Base-by-base conservation (phyloP, 257 asterid species). In the Euphrasia confusa region DNA sequence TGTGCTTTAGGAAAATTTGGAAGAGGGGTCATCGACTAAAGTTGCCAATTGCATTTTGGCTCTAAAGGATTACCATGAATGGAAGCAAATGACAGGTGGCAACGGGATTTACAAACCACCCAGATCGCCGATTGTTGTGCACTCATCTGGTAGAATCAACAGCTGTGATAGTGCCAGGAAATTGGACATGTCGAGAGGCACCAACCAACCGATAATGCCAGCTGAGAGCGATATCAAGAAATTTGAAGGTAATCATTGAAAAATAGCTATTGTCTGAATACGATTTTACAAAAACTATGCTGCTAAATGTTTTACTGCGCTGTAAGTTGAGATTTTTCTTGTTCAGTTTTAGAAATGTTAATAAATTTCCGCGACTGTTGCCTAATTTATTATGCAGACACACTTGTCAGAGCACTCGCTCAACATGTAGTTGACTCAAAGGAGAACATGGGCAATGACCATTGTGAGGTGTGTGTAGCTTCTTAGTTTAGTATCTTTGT, bases 11-110 rank as follows among this genome's bases (percentile, higher is more conserved):
- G 99, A 86, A 45, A 72, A 77, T 69, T 64, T 81, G 66, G 83
- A 83, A 54, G 86, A 78, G 63, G 96, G 95, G 17, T 83, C 95
- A 5, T 78, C 95, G 17, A 53, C 81, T 1, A 89, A 89, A 82
- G 96, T 92, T 58, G 97, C 83, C 8, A 97, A 92, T 56, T 92
- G 97, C 82, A 78, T 92, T 69, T 77, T 92, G 76, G 95, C 82
- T 21, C 84, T 92, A 11, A 92, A 92, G 81, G 92, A 80, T 71
- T 86, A 83, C 70, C 86, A 89, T 61, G 99, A 92, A 62, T 86
- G 99, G 99, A 89, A 81, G 80, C 96, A 92, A 78, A 76, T 92
- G 95, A 80, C 89, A 2, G 91, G 96, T 27, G 94, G 90, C 32
- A 67, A 71, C 14, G 97, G 96, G 61, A 3, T 45, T 68, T 83